Base-by-base conservation (phyloP, 2,329 filamentous ascomycete genomes). In the Boeremia exigua region DNA sequence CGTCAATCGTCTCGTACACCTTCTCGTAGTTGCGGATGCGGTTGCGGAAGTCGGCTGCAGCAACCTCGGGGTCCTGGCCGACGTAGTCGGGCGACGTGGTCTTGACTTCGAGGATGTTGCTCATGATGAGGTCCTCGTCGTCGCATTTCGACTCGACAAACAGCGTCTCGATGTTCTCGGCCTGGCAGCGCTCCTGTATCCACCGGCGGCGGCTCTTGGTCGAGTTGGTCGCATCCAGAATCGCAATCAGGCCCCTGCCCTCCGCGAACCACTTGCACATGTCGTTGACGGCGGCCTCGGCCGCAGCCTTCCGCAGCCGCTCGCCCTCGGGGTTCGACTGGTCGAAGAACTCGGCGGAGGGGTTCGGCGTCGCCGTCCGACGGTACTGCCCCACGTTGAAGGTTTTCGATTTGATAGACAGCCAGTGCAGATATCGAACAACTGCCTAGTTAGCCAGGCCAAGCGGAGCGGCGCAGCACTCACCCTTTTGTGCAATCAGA, bases 341-440 rank as follows among this genome's bases (percentile, higher is more conserved):
- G 75, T 97, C 94, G 80, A 99, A 99, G 81, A 99, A 99, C 70
- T 93, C 91, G 65, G 95, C 95, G 2, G 88, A 88, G 14, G 95
- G 95, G 66, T 96, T 93, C 15, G 95, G 92, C 6, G 92, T 96
- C 65, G 90, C 89, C 69, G 89, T 87, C 64, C 95, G 92, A 65
- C 95, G 91, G 76, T 99, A 99, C 72, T 89, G 93, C 74, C 95
- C 95, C 63, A 99, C 95, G 66, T 99, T 99, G 86, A 99, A 99
- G 62, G 92, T 94, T 75, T 92, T 89, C 56, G 95, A 90, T 34
- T 91, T 88, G 72, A 99, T 93, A 25, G 93, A 96, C 56, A 98
- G 88, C 95, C 95, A 99, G 76, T 91, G 90, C 32, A 99, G 87
- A 78, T 99, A 99, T 58, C 95, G 89, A 34, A 78, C 77, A 50